Evolutionary conservation across 345 rosid genomes (phyloP).

Genomic region (Populus tremula): DNA sequence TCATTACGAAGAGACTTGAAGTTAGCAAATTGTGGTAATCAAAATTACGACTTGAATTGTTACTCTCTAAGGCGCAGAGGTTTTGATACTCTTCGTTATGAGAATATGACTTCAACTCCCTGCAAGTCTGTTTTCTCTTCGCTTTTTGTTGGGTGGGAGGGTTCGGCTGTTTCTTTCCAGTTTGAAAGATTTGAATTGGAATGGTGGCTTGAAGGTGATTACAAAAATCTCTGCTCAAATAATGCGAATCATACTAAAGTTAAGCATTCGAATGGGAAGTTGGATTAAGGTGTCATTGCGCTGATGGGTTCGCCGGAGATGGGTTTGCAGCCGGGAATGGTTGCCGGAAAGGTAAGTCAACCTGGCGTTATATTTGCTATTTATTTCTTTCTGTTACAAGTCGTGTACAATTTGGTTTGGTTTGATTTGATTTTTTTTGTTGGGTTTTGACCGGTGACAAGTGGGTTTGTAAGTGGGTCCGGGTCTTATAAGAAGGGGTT

Average conservation of each 20-base stretch:
- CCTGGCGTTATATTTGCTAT: background rate
- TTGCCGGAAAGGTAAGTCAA: constrained; percentile 71
- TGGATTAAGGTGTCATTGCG: constrained; percentile 62
- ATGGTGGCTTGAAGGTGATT: constrained; percentile 70
- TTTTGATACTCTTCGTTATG: constrained; percentile 22
- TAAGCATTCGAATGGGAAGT: background rate
- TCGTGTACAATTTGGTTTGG: background rate
- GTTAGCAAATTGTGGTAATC: constrained; percentile 15
- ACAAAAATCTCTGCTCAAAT: constrained; percentile 22
- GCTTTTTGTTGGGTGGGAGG: constrained; percentile 33
- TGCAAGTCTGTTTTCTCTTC: constrained; percentile 59
- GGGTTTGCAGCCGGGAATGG: constrained; percentile 49
- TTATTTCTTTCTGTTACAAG: background rate
- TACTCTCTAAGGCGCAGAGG: constrained; percentile 12
- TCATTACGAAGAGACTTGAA: constrained; percentile 24
- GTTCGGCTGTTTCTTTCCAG: constrained; percentile 36
- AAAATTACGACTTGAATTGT: constrained; percentile 46
- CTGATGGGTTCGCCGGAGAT: constrained; percentile 49
- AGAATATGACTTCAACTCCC: constrained; percentile 10
- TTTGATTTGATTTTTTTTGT: background rate
- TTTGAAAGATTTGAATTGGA: constrained; percentile 47
- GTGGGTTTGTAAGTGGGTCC: background rate
- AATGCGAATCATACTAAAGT: constrained; percentile 28
- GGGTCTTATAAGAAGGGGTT: too few relatives aligned
- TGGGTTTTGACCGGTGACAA: constrained; percentile 4